phyloP scores from a whole-genome alignment of 192 early-diverging fungal species.

The Rhizoclosmatium sp. region DNA sequence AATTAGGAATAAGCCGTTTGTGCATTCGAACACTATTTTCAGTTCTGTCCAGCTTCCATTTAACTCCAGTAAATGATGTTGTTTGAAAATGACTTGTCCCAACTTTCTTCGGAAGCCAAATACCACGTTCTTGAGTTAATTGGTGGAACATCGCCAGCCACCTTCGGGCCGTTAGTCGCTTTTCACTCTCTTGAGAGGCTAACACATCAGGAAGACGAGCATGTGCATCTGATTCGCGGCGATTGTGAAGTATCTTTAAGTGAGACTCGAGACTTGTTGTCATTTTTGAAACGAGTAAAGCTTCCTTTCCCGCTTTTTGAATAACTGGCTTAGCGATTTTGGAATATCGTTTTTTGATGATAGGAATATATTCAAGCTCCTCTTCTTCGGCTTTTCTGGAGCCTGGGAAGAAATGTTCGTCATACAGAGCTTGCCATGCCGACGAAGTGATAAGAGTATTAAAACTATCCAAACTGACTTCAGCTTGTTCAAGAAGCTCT shows the following conservation, averaged over 20 bases:
- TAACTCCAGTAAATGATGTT: conserved; percentile 9
- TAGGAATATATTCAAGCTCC: conserved; percentile 35
- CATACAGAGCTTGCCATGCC: conserved; percentile 43
- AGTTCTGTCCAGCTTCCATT: conserved; percentile 52
- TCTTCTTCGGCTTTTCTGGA: conserved; percentile 46
- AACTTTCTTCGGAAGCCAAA: conserved; percentile 45
- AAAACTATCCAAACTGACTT: conserved; percentile 42
- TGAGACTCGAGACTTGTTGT: conserved; percentile 4
- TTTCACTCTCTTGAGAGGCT: conserved; percentile 35
- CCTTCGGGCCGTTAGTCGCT: conserved; percentile 26
- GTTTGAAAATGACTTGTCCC: no score
- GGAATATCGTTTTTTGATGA: conserved; percentile 39
- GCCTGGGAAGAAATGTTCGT: conserved; percentile 47
- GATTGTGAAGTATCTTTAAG: conserved; percentile 20
- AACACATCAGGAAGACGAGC: conserved; percentile 25
- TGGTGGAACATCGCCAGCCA: conserved; percentile 39
- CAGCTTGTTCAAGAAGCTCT: conserved; percentile 29
- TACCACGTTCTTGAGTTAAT: conserved; percentile 50
- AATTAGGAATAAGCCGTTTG: conserved; percentile 43
- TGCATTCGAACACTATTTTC: conserved; percentile 59
- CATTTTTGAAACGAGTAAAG: background rate
- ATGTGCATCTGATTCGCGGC: conserved; percentile 29
- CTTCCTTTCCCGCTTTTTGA: conserved; percentile 36
- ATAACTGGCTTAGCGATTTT: conserved; percentile 20
- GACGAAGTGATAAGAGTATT: conserved; percentile 39